Percentiles rank a stretch among this genome's conserved stretches.
phyloP scores from a whole-genome alignment of 495 filamentous ascomycete genomes.

The Hyaloscypha bicolor region DNA sequence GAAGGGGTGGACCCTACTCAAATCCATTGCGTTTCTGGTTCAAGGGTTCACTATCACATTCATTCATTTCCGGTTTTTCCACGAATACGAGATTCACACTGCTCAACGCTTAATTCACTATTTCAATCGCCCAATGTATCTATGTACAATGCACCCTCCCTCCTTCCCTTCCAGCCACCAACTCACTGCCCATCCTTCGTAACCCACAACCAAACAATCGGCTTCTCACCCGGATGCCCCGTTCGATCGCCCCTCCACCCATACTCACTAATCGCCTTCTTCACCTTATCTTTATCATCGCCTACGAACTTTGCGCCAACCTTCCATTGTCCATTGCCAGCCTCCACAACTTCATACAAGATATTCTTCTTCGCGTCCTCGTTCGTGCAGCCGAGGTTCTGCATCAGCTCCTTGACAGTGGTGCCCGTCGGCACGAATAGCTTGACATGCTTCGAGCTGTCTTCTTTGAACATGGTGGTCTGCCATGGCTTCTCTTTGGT shows the following conservation, averaged over 20 bases:
- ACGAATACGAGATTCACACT: too few relatives aligned
- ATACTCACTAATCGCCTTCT: slow-evolving; percentile 23
- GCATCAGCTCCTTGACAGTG: slow-evolving; percentile 46
- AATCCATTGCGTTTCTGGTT: too few relatives aligned
- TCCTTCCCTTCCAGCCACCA: background rate
- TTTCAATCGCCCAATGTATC: background rate
- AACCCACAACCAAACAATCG: slow-evolving; percentile 29
- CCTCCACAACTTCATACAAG: slow-evolving; percentile 39
- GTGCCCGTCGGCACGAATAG: slow-evolving; percentile 43
- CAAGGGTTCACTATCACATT: too few relatives aligned
- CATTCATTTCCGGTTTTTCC: too few relatives aligned
- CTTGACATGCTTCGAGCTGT: slow-evolving; percentile 36
- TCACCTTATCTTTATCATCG: slow-evolving; percentile 29
- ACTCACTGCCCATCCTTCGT: slow-evolving; percentile 26
- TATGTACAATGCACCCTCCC: background rate
- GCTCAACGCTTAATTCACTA: background rate
- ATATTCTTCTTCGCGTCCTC: slow-evolving; percentile 42
- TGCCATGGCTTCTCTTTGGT: slow-evolving; percentile 46
- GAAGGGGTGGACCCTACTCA: too few relatives aligned
- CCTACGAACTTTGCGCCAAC: slow-evolving; percentile 14
- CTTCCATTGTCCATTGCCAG: slow-evolving; percentile 27
- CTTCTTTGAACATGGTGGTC: slow-evolving; percentile 21
- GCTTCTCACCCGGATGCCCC: slow-evolving; percentile 18
- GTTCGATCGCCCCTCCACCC: slow-evolving; percentile 29
- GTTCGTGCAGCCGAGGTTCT: slow-evolving; percentile 48